Base-by-base conservation (phyloP, 1,284 basidiomycete species). In the Ganoderma multipileum region DNA sequence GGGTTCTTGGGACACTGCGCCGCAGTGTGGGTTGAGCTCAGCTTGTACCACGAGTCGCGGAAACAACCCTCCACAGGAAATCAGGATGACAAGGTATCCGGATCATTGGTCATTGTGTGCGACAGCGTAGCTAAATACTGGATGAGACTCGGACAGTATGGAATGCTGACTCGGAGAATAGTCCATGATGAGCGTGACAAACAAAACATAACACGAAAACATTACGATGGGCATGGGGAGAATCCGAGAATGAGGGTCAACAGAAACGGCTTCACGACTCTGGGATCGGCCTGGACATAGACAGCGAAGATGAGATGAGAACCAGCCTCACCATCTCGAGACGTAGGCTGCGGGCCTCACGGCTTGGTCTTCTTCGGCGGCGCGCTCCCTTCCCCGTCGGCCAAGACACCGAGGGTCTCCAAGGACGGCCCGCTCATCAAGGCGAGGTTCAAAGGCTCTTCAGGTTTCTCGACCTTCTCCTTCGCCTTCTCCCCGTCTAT, bases 401-500 rank as follows among this genome's bases (percentile, higher is more conserved):
- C 38, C 11, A 16, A 2, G 26, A 12, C 52, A 1, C 52, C 63
- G 28, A 14, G 2, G 33, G 61, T 33, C n/a, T 26, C 38, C 58
- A 60, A 39, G 6, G 23, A n/a, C n/a, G 58, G 57, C 28, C 30
- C 36, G n/a, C 55, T 84, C 74, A 42, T 83, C 73, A 26, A 87
- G 28, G 30, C 41, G 3, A 33, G 41, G 14, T 39, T 44, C 62
- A 33, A 9, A 26, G 16, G 28, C 23, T 23, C 52, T 20, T 36
- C 59, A 30, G 2, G 1, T 54, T 38, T 18, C 33, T 39, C 36
- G 23, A 23, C 20, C 28, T 47, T 28, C 33, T 54, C 60, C 30
- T 44, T 59, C 55, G 11, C 64, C 16, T 33, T 28, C 55, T 20
- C 66, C 36, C 12, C 42, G 12, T 47, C 71, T 30, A 38, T 44